Evolutionary conservation across 1,284 basidiomycete species (phyloP).

Genomic region (Veloboletus limbatus): DNA sequence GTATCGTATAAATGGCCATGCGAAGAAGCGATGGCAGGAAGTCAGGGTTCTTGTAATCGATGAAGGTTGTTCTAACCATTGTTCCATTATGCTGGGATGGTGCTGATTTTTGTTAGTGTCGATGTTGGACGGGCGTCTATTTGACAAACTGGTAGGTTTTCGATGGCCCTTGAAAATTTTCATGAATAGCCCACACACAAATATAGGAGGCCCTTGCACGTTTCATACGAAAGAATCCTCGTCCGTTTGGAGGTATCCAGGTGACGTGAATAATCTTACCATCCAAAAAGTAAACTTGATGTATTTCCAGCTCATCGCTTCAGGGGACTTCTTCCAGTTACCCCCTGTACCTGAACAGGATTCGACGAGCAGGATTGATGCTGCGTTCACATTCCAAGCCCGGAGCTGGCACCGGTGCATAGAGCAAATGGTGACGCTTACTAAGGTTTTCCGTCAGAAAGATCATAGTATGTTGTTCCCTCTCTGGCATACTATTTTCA

Average conservation of each 20-base stretch:
- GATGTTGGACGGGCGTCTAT: slow-evolving; percentile 56
- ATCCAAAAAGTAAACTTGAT: slow-evolving; percentile 2
- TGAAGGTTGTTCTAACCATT: slow-evolving; percentile 48
- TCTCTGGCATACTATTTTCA: neutral
- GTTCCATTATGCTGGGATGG: neutral
- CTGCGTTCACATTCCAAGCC: slow-evolving; percentile 67
- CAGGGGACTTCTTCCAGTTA: slow-evolving; percentile 79
- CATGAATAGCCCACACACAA: neutral
- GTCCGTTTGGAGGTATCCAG: slow-evolving; percentile 76
- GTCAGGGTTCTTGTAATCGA: slow-evolving; percentile 65
- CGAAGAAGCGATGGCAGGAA: slow-evolving; percentile 48
- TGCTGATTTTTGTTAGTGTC: slow-evolving; percentile 40
- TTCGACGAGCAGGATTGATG: slow-evolving; percentile 31
- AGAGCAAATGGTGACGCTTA: slow-evolving; percentile 37
- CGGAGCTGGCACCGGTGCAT: slow-evolving; percentile 54
- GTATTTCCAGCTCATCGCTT: slow-evolving; percentile 59
- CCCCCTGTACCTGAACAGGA: slow-evolving; percentile 63
- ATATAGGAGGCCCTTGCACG: slow-evolving; percentile 44
- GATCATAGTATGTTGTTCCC: slow-evolving; percentile 37
- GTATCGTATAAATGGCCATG: slow-evolving; percentile 44
- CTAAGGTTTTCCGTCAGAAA: slow-evolving; percentile 45
- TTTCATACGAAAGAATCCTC: slow-evolving; percentile 42
- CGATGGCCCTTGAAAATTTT: neutral
- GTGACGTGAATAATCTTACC: slow-evolving; percentile 28
- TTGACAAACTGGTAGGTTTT: slow-evolving; percentile 61